phyloP scores from a whole-genome alignment of 257 asterid species.

The Solanum habrochaites region DNA sequence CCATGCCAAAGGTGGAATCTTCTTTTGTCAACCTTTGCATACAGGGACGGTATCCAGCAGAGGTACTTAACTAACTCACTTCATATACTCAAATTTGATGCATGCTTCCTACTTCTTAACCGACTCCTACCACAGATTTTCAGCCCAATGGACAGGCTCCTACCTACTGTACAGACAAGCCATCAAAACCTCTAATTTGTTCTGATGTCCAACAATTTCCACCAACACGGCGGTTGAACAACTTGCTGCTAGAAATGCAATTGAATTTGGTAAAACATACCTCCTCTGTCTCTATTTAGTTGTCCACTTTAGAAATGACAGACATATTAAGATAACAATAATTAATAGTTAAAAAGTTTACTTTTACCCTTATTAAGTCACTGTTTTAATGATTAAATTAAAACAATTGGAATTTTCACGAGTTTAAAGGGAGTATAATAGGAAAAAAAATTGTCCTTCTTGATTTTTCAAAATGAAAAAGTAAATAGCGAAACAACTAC shows the following conservation, averaged over 20 bases:
- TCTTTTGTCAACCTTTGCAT: constrained; percentile 1
- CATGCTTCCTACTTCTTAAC: neutral
- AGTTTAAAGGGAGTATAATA: too few species aligned
- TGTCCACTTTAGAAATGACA: too few species aligned
- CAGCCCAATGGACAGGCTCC: constrained; percentile 18
- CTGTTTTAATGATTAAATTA: too few species aligned
- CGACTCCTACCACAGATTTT: neutral
- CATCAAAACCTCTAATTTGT: neutral
- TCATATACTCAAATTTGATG: neutral
- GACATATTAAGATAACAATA: too few species aligned
- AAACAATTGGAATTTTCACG: too few species aligned
- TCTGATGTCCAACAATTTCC: neutral
- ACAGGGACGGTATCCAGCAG: constrained; percentile 5
- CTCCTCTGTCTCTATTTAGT: too few species aligned
- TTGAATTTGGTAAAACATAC: constrained; percentile 12
- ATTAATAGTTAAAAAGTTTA: too few species aligned
- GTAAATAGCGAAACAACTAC: too few species aligned
- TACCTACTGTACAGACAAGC: neutral
- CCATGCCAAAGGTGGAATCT: too few species aligned
- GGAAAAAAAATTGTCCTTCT: too few species aligned
- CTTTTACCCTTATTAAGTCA: too few species aligned
- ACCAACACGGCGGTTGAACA: constrained; percentile 5
- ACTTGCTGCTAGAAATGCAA: neutral
- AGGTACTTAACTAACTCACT: neutral
- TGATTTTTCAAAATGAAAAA: too few species aligned